These are phyloP conservation scores for Moesziomyces globuligerus DNA, from an alignment of 1,284 basidiomycete genomes.

Conservation along the genomic window DNA sequence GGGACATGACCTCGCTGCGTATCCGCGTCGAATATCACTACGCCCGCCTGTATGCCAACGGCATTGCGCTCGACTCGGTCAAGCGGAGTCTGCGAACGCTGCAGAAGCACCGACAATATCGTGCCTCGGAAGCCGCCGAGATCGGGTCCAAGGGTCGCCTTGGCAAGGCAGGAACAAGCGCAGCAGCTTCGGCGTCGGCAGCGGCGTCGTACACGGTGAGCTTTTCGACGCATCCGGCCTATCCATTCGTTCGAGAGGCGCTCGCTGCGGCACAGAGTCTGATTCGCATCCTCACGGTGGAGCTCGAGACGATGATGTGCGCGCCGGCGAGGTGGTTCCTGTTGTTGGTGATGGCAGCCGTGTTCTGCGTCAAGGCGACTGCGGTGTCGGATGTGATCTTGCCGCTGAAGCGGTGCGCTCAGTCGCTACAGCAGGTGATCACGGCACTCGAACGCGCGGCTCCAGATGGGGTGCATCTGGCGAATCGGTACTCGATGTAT, in stretches of 20 bases:
- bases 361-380: conserved; percentile 53
- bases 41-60: conserved; percentile 48
- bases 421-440: conserved; percentile 50
- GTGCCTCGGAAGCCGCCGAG: conserved; percentile 46
- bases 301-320: conserved; percentile 52
- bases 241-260: conserved; percentile 52
- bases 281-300: conserved; percentile 48
- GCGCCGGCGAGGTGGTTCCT: conserved; percentile 55
- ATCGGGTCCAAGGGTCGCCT: conserved; percentile 44
- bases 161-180: conserved; percentile 21
- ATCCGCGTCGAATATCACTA: conserved; percentile 54
- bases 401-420: conserved; percentile 45
- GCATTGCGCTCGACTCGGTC: conserved; percentile 51
- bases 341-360: conserved; percentile 49
- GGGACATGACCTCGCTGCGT: conserved; percentile 50
- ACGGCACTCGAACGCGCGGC: conserved; percentile 40
- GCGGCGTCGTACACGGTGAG: conserved; percentile 36
- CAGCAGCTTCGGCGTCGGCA: conserved; percentile 20
- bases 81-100: conserved; percentile 42
- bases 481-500: conserved; percentile 46
- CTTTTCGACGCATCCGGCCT: conserved; percentile 49
- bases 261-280: conserved; percentile 52
- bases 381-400: conserved; percentile 49
- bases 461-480: conserved; percentile 47
- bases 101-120: conserved; percentile 36